Evolutionary conservation across 2,329 filamentous ascomycete genomes (phyloP).

Genomic region (Chaetomium sp.): DNA sequence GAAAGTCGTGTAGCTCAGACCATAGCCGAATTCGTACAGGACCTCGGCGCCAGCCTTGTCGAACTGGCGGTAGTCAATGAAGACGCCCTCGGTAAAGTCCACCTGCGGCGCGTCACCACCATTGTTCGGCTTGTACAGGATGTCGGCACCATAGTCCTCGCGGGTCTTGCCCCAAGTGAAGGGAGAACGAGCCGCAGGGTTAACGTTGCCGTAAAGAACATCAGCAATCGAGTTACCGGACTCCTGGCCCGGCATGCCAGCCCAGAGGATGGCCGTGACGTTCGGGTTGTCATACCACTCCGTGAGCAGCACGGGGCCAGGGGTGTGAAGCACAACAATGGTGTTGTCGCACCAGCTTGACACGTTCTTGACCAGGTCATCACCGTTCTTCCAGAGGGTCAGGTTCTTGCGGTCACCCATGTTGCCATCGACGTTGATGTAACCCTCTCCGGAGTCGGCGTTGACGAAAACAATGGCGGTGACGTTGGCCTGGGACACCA

Average conservation of each 20-base stretch:
- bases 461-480: conserved; percentile 86
- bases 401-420: conserved; percentile 87
- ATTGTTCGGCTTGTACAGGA: conserved; percentile 65
- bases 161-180: conserved; percentile 71
- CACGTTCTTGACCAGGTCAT: conserved; percentile 74
- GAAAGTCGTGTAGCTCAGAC: conserved; percentile 76
- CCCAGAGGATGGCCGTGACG: conserved; percentile 77
- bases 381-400: conserved; percentile 79
- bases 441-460: conserved; percentile 79
- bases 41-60: conserved; percentile 59
- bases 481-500: conserved; percentile 57
- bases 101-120: conserved; percentile 60
- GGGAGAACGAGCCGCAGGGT: conserved; percentile 68
- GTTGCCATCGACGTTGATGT: conserved; percentile 75
- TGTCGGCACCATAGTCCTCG: conserved; percentile 60
- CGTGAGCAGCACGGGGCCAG: conserved; percentile 69
- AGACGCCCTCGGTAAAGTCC: conserved; percentile 69
- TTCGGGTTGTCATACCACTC: conserved; percentile 71
- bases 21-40: conserved; percentile 75
- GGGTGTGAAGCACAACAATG: conserved; percentile 83
- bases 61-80: conserved; percentile 76
- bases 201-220: conserved; percentile 74
- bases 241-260: conserved; percentile 76
- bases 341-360: conserved; percentile 77
- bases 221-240: conserved; percentile 73